A percentile compares a stretch with the other conserved stretches of the same genome.
phyloP scores from a whole-genome alignment of 179 eudicot species.

The Pouteria campechiana region DNA sequence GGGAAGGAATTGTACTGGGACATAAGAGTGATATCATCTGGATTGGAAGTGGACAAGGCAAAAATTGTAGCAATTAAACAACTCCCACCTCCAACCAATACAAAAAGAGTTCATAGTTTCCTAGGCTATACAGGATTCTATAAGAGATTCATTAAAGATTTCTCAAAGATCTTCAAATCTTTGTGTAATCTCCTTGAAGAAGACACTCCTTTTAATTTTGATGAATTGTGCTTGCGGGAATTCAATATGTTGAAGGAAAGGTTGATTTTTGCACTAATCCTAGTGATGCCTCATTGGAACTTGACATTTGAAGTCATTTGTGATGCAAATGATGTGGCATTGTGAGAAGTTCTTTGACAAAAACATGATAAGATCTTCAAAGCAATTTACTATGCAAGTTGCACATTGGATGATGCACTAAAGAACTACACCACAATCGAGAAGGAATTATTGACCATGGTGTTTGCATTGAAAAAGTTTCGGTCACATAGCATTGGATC shows the following conservation, averaged over 20 bases:
- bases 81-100: slow-evolving; percentile 1
- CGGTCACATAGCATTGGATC: not conserved
- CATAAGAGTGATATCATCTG: slow-evolving; percentile 2
- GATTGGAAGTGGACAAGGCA: not conserved
- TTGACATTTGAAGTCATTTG: not conserved
- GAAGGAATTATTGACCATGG: not conserved
- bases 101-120: not conserved
- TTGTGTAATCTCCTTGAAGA: slow-evolving; percentile 1
- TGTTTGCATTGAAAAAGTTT: slow-evolving; percentile 2
- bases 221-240: not conserved
- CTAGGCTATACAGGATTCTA: slow-evolving; percentile 2
- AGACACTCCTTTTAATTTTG: not conserved
- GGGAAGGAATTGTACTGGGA: not conserved
- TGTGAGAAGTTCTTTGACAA: not conserved
- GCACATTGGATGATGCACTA: not conserved
- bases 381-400: slow-evolving; percentile 1
- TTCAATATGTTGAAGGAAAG: not conserved
- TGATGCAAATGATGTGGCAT: not conserved
- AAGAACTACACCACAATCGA: slow-evolving; percentile 1
- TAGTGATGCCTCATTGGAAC: not conserved
- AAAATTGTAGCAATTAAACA: not conserved
- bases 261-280: not conserved
- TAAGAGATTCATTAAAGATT: slow-evolving; percentile 2
- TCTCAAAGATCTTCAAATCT: slow-evolving; percentile 1
- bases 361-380: not conserved